A percentile compares a stretch with the other conserved stretches of the same genome.
Conservation (phyloP, 164 flowering plant species). For the Warburgia ugandensis region DNA sequence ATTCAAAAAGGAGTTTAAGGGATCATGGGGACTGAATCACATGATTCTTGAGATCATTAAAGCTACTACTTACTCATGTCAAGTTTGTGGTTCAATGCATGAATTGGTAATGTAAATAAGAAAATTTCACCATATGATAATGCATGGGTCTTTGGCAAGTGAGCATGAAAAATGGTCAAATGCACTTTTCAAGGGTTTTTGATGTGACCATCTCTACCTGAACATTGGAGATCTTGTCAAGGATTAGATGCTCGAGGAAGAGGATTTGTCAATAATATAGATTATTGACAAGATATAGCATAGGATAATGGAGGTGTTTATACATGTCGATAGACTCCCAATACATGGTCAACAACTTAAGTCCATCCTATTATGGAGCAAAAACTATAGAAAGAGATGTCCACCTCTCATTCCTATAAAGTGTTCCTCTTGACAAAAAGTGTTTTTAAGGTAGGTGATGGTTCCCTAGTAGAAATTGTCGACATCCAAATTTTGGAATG, state of each 20-base stretch:
- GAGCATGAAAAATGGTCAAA: constrained; percentile 75
- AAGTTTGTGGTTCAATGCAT: constrained; percentile 39
- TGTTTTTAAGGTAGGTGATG: constrained; percentile 48
- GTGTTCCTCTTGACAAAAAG: constrained; percentile 45
- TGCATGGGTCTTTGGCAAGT: constrained; percentile 56
- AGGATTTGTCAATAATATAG: constrained; percentile 73
- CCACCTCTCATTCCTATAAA: constrained; percentile 26
- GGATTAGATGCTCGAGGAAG: constrained; percentile 67
- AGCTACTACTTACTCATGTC: constrained; percentile 60
- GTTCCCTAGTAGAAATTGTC: constrained; percentile 25
- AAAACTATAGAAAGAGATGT: constrained; percentile 30
- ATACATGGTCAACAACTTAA: constrained; percentile 38
- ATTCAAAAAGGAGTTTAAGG: constrained; percentile 45
- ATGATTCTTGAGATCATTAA: constrained; percentile 50
- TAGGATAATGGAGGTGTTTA: constrained; percentile 67
- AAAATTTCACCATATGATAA: constrained; percentile 62
- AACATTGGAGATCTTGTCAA: constrained; percentile 62
- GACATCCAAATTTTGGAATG: constrained; percentile 40
- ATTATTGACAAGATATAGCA: constrained; percentile 60
- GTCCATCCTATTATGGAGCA: constrained; percentile 49
- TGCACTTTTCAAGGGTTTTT: constrained; percentile 54
- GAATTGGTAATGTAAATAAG: constrained; percentile 47
- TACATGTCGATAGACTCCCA: constrained; percentile 41
- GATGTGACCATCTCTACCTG: constrained; percentile 65
- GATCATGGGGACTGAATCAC: constrained; percentile 57